phyloP scores from a whole-genome alignment of 345 rosid species.

The Durio zibethinus region DNA sequence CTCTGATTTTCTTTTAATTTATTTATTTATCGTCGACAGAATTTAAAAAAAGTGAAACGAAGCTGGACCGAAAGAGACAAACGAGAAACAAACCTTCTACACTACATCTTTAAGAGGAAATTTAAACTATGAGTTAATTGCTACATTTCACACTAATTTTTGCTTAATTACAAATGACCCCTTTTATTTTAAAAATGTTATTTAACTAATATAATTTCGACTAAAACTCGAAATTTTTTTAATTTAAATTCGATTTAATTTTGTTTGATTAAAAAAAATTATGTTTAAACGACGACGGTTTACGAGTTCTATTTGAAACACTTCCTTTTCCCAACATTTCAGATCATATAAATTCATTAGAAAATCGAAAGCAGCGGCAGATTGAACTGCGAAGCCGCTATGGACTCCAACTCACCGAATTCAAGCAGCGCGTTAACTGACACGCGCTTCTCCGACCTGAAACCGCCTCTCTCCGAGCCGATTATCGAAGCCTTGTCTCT shows the following conservation, averaged over 20 bases:
- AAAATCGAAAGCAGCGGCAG: background rate
- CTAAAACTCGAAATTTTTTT: too few relatives aligned
- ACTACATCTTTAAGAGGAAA: background rate
- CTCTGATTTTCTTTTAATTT: background rate
- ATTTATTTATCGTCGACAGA: background rate
- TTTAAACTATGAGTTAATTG: conserved; percentile 19
- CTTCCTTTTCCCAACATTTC: background rate
- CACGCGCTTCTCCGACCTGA: conserved; percentile 79
- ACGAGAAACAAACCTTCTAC: background rate
- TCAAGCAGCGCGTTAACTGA: conserved; percentile 62
- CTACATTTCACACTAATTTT: background rate
- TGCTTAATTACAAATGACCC: background rate
- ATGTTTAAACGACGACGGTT: background rate
- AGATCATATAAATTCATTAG: background rate
- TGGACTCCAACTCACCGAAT: conserved; percentile 21
- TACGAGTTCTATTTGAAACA: background rate
- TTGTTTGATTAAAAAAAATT: too few relatives aligned
- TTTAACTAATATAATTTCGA: background rate
- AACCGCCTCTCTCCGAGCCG: conserved; percentile 55
- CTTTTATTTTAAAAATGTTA: background rate
- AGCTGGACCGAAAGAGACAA: background rate
- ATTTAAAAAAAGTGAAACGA: background rate
- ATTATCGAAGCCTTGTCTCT: conserved; percentile 52
- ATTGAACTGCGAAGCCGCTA: background rate
- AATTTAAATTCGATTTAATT: too few relatives aligned